Base-by-base conservation (phyloP, 345 rosid genomes). In the Iberis pinnata region DNA sequence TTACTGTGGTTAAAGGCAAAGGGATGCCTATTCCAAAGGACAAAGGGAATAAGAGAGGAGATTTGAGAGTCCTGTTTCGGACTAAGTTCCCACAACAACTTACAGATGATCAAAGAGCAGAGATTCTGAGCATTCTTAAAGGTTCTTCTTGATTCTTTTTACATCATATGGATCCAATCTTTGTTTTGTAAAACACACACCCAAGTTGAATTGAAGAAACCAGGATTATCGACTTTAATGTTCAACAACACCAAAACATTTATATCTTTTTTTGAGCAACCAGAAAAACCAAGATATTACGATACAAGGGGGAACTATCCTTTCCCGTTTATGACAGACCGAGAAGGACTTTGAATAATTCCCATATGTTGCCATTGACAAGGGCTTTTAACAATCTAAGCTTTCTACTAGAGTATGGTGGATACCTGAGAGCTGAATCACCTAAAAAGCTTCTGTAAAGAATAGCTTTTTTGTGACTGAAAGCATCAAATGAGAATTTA, bases 381-480 rank as follows among this genome's bases (percentile, higher is more conserved):
- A 88, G 54, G 16, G 86, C 97, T 59, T 73, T 79, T 69, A 88
- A 43, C 72, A 81, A 49, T 44, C 75, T 63, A 36, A 76, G 61
- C 77, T 93, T 93, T n/a, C 61, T 53, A 31, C 10, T 40, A 0
- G 97, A 74, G 72, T 93, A 86, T 0, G 99, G 99, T 3, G 99
- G 86, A 66, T 88, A 86, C 70, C 99, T 78, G 16, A 88, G 0
- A 4, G 74, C 13, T 11, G 78, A 75, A 44, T 88, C 99, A 9
- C 78, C 83, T 4, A 52, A 18, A 38, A 93, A 75, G 71, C 87
- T 35, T 63, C 89, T 73, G 52, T 78, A 88, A 0, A 88, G 48
- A 41, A 93, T 94, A 6, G 92, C 94, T 58, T 93, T 93, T 78
- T 88, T 93, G 72, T 93, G 99, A 77, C 87, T 83, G 43, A 93